Evolutionary conservation across 208 protist species (phyloP), one percentile per base, ranked within the genome.

Genomic region (Polymyxa betae): DNA sequence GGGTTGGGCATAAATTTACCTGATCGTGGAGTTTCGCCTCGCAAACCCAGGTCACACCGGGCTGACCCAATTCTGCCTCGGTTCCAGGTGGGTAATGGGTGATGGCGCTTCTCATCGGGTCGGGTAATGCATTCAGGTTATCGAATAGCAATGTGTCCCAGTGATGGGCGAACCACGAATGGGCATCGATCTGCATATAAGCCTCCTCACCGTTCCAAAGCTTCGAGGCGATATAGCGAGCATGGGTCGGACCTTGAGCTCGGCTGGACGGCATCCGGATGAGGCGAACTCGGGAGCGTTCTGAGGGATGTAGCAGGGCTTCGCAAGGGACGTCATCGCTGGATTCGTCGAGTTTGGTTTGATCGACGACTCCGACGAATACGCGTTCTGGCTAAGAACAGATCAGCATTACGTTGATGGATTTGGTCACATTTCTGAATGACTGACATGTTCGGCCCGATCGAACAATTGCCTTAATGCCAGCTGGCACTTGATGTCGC

Each of bases 191-290:
- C n/a, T 82, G 72, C 5, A 35, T 82, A 43, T 38, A 82, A n/a
- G 5, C 5, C 72, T 82, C 16, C 72, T 82, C 72, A 20, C 72
- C 72, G 72, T 82, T 43, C 72, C 72, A 82, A 12, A 82, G 72
- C n/a, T 82, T 82, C 72, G 72, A 82, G 16, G 72, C 72, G 35
- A 82, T 82, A n/a, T 82, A 82, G 35, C 72, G 72, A n/a, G 72
- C 72, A 43, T 82, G 72, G 35, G 72, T 82, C 35, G 72, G 72
- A 20, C 72, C 72, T 20, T n/a, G 72, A 45, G 72, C 72, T 43
- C n/a, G n/a, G 72, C 35, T 82, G 35, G 72, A 82, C 10, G 5
- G 16, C 16, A 82, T 82, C 16, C 72, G 72, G 12, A 82, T n/a
- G 16, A 82, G 72, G n/a, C 72, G 72, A n/a, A 82, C 72, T 35